A percentile compares a stretch with the other conserved stretches of the same genome.
Evolutionary conservation across 495 filamentous ascomycete genomes (phyloP).

Genomic region (Penicillium atrosanguineum): DNA sequence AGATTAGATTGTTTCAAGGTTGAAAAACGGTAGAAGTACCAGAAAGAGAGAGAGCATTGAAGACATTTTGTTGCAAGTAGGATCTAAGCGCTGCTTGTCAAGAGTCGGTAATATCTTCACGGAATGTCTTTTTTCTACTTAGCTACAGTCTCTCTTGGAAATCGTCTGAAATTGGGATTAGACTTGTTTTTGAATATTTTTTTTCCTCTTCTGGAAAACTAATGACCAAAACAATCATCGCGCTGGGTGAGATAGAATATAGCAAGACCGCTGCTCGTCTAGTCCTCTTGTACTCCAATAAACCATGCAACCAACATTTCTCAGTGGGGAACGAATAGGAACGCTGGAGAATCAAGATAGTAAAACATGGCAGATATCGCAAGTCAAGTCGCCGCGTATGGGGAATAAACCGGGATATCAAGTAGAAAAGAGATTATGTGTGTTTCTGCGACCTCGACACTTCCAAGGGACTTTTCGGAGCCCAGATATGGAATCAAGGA

Average conservation of each 20-base stretch:
- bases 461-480: not conserved
- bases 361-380: constrained; percentile 21
- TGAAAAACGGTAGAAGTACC: too few relatives aligned
- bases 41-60: too few relatives aligned
- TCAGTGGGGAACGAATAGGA: constrained; percentile 8
- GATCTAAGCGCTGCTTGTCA: too few relatives aligned
- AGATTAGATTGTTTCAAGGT: too few relatives aligned
- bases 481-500: not conserved
- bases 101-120: too few relatives aligned
- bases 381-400: not conserved
- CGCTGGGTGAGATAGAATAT: constrained; percentile 1
- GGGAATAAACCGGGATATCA: not conserved
- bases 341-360: constrained; percentile 18
- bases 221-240: not conserved
- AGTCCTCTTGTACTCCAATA: constrained; percentile 21
- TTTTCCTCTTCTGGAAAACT: not conserved
- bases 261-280: constrained; percentile 12
- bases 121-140: too few relatives aligned
- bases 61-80: too few relatives aligned
- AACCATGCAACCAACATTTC: constrained; percentile 20
- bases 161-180: not conserved
- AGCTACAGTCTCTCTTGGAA: not conserved
- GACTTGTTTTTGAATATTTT: not conserved
- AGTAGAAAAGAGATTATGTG: not conserved
- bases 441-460: not conserved